Evolutionary conservation across 1,284 basidiomycete species (phyloP).

Genomic region (Naganishia sp.): DNA sequence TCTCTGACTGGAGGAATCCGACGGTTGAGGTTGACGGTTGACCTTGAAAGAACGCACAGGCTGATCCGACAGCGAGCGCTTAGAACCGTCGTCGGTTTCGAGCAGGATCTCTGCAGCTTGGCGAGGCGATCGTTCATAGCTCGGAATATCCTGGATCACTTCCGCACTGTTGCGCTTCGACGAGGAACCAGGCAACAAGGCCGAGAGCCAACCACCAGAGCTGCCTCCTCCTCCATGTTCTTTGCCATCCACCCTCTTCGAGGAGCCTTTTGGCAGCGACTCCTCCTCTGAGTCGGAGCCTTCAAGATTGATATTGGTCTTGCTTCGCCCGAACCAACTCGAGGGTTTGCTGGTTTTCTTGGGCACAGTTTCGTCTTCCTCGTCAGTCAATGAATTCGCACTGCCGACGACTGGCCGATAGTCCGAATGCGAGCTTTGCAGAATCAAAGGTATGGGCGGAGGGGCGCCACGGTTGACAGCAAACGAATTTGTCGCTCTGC

Average conservation of each 20-base stretch:
- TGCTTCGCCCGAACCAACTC: constrained; percentile 30
- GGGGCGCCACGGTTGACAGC: not conserved
- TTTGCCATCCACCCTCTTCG: constrained; percentile 7
- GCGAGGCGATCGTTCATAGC: constrained; percentile 23
- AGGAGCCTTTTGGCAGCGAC: constrained; percentile 4
- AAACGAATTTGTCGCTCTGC: not conserved
- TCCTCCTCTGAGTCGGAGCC: constrained; percentile 31
- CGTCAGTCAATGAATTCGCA: not conserved
- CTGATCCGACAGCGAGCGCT: not conserved
- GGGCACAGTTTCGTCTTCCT: constrained; percentile 13
- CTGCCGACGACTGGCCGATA: not conserved
- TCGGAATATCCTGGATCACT: constrained; percentile 8
- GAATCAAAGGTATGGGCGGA: constrained; percentile 3
- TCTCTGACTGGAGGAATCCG: constrained; percentile 13
- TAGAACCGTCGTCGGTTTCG: constrained; percentile 6
- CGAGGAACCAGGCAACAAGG: constrained; percentile 8
- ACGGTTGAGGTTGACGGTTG: constrained; percentile 19
- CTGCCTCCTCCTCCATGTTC: constrained; percentile 19
- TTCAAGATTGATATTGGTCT: constrained; percentile 12
- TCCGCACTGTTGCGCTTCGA: constrained; percentile 13
- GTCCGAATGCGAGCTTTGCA: not conserved
- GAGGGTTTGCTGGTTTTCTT: constrained; percentile 25
- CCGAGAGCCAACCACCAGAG: constrained; percentile 26
- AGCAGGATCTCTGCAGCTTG: constrained; percentile 6
- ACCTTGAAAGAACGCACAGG: constrained; percentile 31